Base-by-base conservation (phyloP, 2,329 filamentous ascomycete genomes). In the Thelonectria blattea region DNA sequence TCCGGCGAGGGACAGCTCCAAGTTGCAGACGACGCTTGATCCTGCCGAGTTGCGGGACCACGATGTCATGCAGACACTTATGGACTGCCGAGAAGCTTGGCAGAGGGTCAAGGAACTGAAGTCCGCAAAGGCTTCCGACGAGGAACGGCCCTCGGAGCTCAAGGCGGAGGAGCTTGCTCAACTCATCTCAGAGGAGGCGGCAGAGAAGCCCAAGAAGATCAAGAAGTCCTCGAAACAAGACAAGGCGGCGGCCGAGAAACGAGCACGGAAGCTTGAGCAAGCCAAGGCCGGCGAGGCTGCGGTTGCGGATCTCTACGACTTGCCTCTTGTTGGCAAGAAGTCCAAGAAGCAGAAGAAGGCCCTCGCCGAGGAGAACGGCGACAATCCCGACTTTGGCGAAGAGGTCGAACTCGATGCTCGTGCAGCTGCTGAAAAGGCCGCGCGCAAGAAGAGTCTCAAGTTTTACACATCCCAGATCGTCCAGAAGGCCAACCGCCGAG, bases 381-480 rank as follows among this genome's bases (percentile, higher is more conserved):
- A 90, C 62, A 85, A 91, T 69, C 96, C 93, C 3, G 95, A 99
- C 80, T 94, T 99, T 73, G 95, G 94, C 68, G 95, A 99, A 71
- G 93, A 97, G 74, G 89, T 91, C 15, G 80, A 82, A 4, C 85
- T 98, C 60, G 92, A 93, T 55, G 87, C 88, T 11, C 85, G 88
- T 62, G 88, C 94, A 62, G 90, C 92, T 1, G 91, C 91, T 43
- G 92, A 96, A 71, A 99, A 99, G 78, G 91, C 89, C 0, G 86
- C 87, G 61, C 91, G 91, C 76, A 97, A 95, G 83, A 97, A 96
- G 82, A 92, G 88, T 65, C 85, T 99, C 59, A 91, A 93, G 64
- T 99, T 99, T 83, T 99, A 99, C 84, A 98, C 96, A 2, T 97
- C 93, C 3, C 95, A 99, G 75, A 95, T 99, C 66, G 90, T 91